Conservation (phyloP, 495 filamentous ascomycete species). For the Lentithecium fluviatile region DNA sequence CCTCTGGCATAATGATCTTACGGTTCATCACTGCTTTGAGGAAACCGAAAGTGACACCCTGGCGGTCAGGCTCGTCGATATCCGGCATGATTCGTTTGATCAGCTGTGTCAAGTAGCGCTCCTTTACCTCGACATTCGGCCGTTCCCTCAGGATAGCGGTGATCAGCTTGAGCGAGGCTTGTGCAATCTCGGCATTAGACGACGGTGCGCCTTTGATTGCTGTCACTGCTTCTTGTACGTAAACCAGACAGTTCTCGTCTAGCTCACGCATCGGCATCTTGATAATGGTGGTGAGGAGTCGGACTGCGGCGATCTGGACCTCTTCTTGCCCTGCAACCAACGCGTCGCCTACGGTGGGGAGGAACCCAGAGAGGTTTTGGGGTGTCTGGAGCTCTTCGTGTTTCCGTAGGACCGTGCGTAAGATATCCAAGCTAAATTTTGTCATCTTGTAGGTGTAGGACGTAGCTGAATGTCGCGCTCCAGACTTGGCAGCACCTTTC, state of each 20-base stretch:
- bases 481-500: conserved; percentile 68
- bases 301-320: conserved; percentile 78
- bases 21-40: conserved; percentile 78
- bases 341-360: conserved; percentile 85
- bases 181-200: conserved; percentile 75
- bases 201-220: conserved; percentile 72
- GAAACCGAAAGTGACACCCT: conserved; percentile 92
- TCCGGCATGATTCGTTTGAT: conserved; percentile 83
- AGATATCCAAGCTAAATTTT: conserved; percentile 80
- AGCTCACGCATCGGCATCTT: conserved; percentile 75
- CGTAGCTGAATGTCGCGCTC: conserved; percentile 62
- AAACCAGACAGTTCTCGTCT: conserved; percentile 68
- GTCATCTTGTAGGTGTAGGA: conserved; percentile 80
- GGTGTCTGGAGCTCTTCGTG: conserved; percentile 74
- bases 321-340: conserved; percentile 82
- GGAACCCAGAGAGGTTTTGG: conserved; percentile 74
- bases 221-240: conserved; percentile 78
- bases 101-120: conserved; percentile 78
- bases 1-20: conserved; percentile 77
- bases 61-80: conserved; percentile 84
- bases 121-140: conserved; percentile 68
- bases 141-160: conserved; percentile 82
- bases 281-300: conserved; percentile 78
- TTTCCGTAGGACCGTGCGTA: conserved; percentile 78
- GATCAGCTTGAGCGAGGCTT: conserved; percentile 83